Evolutionary conservation across 805 yeast species (phyloP), one percentile per base, ranked within the genome.

Genomic region (Cyberlindnera lachancei): DNA sequence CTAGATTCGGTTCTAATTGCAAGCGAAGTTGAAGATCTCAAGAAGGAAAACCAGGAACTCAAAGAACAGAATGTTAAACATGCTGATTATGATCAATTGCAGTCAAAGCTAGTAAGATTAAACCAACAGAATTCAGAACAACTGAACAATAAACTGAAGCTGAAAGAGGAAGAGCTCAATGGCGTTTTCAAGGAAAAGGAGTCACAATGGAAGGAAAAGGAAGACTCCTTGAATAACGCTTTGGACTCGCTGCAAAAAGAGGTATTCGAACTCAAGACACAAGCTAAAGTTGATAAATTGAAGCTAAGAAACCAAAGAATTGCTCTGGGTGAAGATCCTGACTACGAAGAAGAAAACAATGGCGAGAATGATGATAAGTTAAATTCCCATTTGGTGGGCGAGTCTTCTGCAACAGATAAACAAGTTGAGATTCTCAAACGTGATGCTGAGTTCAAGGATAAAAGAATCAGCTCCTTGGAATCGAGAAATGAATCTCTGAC

Each of bases 51-150:
- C 27, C 52, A 53, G 4, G 48, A 49, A 11, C 55, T 79, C 34
- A 72, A 73, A 38, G 80, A 78, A 30, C 75, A 76, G 50, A 51
- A 84, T 24, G 59, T 79, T 13, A 66, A 66, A 35, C 71, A 61
- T 47, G 84, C 90, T 0, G 95, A 88, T 58, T 87, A 87, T 53
- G 90, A 84, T 23, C 75, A 73, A 32, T 52, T 88, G 38, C 80
- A 82, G 48, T 66, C 69, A 22, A 68, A 84, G 41, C 57, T 85
- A 15, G 52, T 68, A 15, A 69, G 74, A 38, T 57, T 67, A 18
- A 94, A 84, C 51, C 75, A 70, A 44, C 73, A 70, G 35, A 58
- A 77, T 23, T 75, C 76, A 1, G 75, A 71, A 36, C 59, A 69
- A 3, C 57, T 76, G 15, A 64, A 70, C 9, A 64, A 70, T 19